Evolutionary conservation across 148 eudicot species (phyloP), one percentile per base, ranked within the genome.

Genomic region (Gaultheria prostrata): DNA sequence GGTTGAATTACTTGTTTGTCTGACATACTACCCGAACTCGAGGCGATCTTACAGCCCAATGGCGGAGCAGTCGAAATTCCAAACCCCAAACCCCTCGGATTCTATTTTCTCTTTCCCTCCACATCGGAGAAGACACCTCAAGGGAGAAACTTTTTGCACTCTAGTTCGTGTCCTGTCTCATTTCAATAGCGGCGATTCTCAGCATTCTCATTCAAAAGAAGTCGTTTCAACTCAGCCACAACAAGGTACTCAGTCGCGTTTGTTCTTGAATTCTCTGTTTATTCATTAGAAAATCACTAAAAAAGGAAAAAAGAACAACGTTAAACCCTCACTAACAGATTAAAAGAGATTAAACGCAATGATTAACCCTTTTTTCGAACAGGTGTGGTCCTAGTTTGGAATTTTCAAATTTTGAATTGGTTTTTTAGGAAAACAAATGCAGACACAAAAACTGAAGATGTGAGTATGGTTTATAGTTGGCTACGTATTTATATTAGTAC

Each of bases 41-140:
- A 12, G 15, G 17, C 24, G 20, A 49, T 50, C 20, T 70, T 49
- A 26, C 51, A 32, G 26, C 20, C 28, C 15, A 51, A 6, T 56
- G 63, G 81, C 84, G 88, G 88, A 82, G 88, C 45, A 77, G 20
- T 57, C 88, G 4, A 59, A 57, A 35, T 21, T 83, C 54, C 45
- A 35, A 70, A 70, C 79, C 50, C 75, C 69, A 80, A 87, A 57
- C 56, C 69, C 46, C 67, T 70, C 46, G 32, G 72, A 30, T 26
- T 10, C 88, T 20, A 4, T 57, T 15, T 67, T 78, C 39, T n/a
- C 80, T 48, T 76, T 83, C 30, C 75, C 83, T 6, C 87, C 86
- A 1, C 89, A 80, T 70, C 84, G 87, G 32, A 80, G 87, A 18
- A 86, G 90, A 76, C 86, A 82, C 46, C 83, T 89, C 33, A 80